Conservation (phyloP, 495 filamentous ascomycete genomes). For the Neurospora hispaniola region DNA sequence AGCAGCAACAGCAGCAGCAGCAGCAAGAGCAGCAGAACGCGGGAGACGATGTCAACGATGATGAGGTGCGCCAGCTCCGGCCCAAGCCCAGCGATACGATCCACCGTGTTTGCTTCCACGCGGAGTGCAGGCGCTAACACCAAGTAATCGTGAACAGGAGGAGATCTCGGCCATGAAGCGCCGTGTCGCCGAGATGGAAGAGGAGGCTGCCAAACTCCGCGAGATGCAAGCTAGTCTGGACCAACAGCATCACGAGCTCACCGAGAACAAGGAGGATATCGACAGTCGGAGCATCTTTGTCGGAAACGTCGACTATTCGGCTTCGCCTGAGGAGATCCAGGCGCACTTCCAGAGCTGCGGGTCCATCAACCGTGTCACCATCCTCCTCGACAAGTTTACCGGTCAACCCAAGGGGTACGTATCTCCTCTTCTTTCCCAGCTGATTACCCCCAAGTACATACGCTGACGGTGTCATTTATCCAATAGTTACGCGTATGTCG, state of each 20-base stretch:
- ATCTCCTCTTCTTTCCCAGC: not conserved
- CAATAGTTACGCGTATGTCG: constrained; percentile 92
- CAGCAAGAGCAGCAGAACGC: constrained; percentile 20
- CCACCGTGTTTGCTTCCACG: not conserved
- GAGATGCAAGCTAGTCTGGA: constrained; percentile 94
- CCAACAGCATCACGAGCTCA: constrained; percentile 67
- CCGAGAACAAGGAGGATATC: constrained; percentile 91
- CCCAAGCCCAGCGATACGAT: not conserved
- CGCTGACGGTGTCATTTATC: not conserved
- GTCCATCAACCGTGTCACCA: constrained; percentile 96
- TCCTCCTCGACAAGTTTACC: constrained; percentile 93
- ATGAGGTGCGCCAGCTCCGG: constrained; percentile 27
- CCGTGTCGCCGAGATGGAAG: constrained; percentile 98
- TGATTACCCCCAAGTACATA: not conserved
- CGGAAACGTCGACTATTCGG: constrained; percentile 97
- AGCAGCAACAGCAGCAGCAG: not conserved
- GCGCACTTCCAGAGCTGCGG: constrained; percentile 97
- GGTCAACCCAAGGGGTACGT: constrained; percentile 92
- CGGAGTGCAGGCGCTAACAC: constrained; percentile 7
- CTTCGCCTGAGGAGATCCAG: constrained; percentile 97
- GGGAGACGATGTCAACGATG: constrained; percentile 34
- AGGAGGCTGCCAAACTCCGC: constrained; percentile 87
- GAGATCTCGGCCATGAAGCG: constrained; percentile 98
- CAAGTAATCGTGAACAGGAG: constrained; percentile 33
- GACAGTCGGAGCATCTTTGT: constrained; percentile 96